Percentiles rank a stretch among this genome's conserved stretches.
Conservation (phyloP, 495 filamentous ascomycete species). For the Lichenothelia convexa region DNA sequence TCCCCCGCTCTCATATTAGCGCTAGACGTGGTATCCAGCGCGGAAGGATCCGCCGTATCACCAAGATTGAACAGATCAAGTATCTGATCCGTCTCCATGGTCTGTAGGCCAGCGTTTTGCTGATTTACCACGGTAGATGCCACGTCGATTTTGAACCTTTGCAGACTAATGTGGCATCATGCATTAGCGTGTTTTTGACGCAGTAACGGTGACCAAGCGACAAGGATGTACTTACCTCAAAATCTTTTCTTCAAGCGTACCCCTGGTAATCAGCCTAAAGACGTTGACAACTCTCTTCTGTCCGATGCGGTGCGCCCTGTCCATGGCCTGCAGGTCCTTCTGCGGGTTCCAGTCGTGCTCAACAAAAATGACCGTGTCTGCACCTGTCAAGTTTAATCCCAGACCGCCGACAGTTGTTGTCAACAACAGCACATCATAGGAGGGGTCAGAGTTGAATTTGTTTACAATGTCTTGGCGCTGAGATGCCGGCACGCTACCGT, state of each 20-base stretch:
- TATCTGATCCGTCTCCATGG: conserved; percentile 97
- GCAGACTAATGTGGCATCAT: conserved; percentile 39
- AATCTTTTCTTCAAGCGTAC: conserved; percentile 97
- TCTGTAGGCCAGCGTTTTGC: conserved; percentile 85
- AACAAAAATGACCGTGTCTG: conserved; percentile 97
- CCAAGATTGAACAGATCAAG: conserved; percentile 90
- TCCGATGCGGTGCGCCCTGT: conserved; percentile 91
- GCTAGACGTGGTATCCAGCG: neutral
- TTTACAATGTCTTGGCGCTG: conserved; percentile 93
- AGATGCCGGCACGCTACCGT: conserved; percentile 76
- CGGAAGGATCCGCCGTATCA: conserved; percentile 44
- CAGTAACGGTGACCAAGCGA: conserved; percentile 3
- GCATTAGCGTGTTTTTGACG: neutral
- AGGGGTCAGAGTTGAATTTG: conserved; percentile 92
- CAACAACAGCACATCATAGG: conserved; percentile 78
- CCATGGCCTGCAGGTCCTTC: conserved; percentile 97
- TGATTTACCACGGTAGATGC: conserved; percentile 97
- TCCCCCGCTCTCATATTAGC: conserved; percentile 8
- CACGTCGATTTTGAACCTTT: conserved; percentile 99
- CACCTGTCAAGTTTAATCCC: conserved; percentile 87
- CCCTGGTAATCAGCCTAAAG: conserved; percentile 88
- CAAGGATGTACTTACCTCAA: conserved; percentile 41
- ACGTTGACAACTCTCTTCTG: conserved; percentile 99
- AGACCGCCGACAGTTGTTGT: conserved; percentile 91
- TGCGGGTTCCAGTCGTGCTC: conserved; percentile 99